Evolutionary conservation across 371 early-diverging fungal species (phyloP).

Genomic region (Rhizomucor pusillus): DNA sequence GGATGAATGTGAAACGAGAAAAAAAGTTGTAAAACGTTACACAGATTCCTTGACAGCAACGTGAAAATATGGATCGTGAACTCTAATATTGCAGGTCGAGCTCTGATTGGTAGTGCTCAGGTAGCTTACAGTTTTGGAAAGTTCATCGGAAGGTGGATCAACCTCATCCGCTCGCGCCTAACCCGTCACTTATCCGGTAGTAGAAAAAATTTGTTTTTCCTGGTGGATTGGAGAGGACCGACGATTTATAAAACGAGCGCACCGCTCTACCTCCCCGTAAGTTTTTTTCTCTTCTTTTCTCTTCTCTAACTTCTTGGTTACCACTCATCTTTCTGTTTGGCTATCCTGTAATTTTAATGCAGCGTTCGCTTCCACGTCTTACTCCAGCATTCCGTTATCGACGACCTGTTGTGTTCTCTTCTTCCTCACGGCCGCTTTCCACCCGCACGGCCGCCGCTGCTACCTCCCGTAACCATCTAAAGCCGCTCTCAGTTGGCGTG

Average conservation of each 20-base stretch:
- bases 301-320: too few species aligned
- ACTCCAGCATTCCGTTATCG: conserved; percentile 3
- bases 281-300: background rate
- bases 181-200: too few species aligned
- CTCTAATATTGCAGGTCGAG: background rate
- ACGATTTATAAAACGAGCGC: background rate
- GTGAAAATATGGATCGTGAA: background rate
- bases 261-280: background rate
- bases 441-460: conserved; percentile 3
- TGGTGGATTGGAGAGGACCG: conserved; percentile 1
- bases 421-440: conserved; percentile 1
- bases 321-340: background rate
- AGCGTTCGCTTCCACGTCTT: conserved; percentile 10
- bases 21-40: too few species aligned
- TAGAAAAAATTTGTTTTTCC: conserved; percentile 2
- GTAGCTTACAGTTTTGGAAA: conserved; percentile 2
- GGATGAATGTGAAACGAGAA: too few species aligned
- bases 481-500: conserved; percentile 18
- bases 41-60: conserved; percentile 3
- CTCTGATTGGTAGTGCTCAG: conserved; percentile 3
- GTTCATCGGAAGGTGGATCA: conserved; percentile 5
- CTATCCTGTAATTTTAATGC: conserved; percentile 4
- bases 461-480: conserved; percentile 5
- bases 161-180: conserved; percentile 1
- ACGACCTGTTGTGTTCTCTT: background rate